These are phyloP conservation scores for Tuber umbilicatum DNA, from an alignment of 495 filamentous ascomycete genomes.

Conservation along the genomic window DNA sequence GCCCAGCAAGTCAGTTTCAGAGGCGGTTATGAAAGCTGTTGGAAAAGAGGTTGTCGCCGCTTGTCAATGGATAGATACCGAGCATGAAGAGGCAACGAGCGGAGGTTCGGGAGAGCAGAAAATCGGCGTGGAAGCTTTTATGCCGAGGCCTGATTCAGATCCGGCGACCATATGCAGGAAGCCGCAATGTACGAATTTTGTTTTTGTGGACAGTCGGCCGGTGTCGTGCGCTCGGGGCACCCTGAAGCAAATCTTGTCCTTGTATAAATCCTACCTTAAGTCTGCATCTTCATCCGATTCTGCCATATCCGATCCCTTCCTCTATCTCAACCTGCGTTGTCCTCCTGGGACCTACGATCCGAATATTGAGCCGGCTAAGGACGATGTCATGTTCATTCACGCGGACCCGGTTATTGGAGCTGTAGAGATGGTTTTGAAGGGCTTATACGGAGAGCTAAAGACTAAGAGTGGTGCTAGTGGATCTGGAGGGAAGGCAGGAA, in stretches of 20 bases:
- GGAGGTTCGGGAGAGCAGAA: not conserved
- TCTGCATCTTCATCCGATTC: slow-evolving; percentile 40
- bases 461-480: not conserved
- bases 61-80: slow-evolving; percentile 46
- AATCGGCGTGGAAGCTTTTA: slow-evolving; percentile 51
- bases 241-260: slow-evolving; percentile 57
- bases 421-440: slow-evolving; percentile 53
- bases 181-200: slow-evolving; percentile 50
- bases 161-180: slow-evolving; percentile 51
- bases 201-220: slow-evolving; percentile 74
- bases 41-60: slow-evolving; percentile 58
- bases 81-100: slow-evolving; percentile 17
- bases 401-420: slow-evolving; percentile 49
- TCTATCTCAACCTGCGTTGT: slow-evolving; percentile 67
- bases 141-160: slow-evolving; percentile 53
- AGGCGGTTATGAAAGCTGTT: slow-evolving; percentile 64
- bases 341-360: slow-evolving; percentile 68
- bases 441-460: slow-evolving; percentile 51
- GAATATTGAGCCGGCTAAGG: slow-evolving; percentile 86
- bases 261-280: slow-evolving; percentile 56
- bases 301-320: slow-evolving; percentile 58
- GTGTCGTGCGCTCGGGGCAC: slow-evolving; percentile 59
- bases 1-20: slow-evolving; percentile 54
- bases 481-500: slow-evolving; percentile 11
- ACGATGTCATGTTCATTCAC: slow-evolving; percentile 74